Evolutionary conservation across 805 yeast genomes (phyloP), one percentile per base, ranked within the genome.

Genomic region (Candida nemodendra): DNA sequence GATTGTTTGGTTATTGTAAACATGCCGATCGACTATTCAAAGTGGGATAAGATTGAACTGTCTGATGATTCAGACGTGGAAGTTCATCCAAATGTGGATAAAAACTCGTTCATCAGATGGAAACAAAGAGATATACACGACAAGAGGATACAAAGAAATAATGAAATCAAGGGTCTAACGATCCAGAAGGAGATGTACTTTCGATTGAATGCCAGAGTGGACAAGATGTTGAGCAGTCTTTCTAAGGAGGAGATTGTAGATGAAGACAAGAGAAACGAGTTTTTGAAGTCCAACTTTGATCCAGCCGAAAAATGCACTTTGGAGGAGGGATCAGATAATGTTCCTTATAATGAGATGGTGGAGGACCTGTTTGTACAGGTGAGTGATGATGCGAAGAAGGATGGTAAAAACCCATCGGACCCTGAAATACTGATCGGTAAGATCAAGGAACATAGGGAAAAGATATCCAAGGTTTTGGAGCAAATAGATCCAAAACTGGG

Each of bases 71-170:
- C 96, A 7, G 99, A 93, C 55, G 71, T 93, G 33, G 99, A 93
- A 56, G 98, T 91, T 12, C 99, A 93, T 59, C 99, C 98, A 42
- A 93, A 93, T 57, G 99, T 93, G 22, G 99, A 93, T 62, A 93
- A 93, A 59, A 69, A 68, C 27, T 90, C 98, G 1, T 91, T 93
- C 50, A 87, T 93, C 53, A 78, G 80, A 42, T 91, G 98, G 99
- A 91, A 88, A 59, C 99, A 93, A 65, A 84, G 95, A 55, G 96
- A 90, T 51, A 93, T 93, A 48, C 99, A 93, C 59, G 96, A 91
- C 57, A 84, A 89, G 64, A 79, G 99, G 45, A 75, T 72, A 27
- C 86, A 86, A 57, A 69, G 95, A 56, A 83, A 84, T 54, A 74
- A 77, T 30, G 90, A 91, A 52, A 84, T 89, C 57, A 78, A 76